Evolutionary conservation across 1,139 yeast species (phyloP).

Genomic region (Yamadazyma kanchanaburiensis): DNA sequence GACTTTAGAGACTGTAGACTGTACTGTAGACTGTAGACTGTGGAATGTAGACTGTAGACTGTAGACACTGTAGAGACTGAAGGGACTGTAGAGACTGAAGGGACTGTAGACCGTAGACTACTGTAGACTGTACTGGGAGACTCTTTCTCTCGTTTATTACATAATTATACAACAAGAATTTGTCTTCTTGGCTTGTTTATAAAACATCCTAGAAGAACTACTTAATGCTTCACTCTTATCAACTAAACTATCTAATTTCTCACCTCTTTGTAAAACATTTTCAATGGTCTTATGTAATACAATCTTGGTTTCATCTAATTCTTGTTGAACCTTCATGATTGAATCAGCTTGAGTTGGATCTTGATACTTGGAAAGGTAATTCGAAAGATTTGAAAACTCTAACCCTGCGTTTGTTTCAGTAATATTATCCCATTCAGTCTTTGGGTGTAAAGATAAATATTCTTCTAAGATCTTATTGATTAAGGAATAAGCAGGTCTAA

Average conservation of each 20-base stretch:
- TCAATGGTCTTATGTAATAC: slow-evolving; percentile 95
- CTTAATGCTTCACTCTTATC: slow-evolving; percentile 94
- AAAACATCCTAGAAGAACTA: slow-evolving; percentile 86
- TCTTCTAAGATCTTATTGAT: slow-evolving; percentile 90
- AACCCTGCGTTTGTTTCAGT: slow-evolving; percentile 48
- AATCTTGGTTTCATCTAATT: slow-evolving; percentile 94
- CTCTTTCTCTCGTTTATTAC: no score
- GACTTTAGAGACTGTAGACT: no score
- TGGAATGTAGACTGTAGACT: no score
- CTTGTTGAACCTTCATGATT: slow-evolving; percentile 95
- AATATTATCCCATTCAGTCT: slow-evolving; percentile 60
- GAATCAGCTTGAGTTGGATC: slow-evolving; percentile 98
- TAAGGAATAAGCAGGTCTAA: slow-evolving; percentile 93
- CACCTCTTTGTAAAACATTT: slow-evolving; percentile 92
- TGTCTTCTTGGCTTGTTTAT: slow-evolving; percentile 96
- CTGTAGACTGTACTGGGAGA: no score
- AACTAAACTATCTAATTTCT: slow-evolving; percentile 87
- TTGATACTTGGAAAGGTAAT: slow-evolving; percentile 80
- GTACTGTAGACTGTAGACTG: no score
- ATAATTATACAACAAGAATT: slow-evolving; percentile 90
- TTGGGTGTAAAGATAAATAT: slow-evolving; percentile 80
- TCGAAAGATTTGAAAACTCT: slow-evolving; percentile 60
- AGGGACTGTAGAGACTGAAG: no score
- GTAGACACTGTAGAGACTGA: no score
- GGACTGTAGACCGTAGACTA: no score